Conservation (phyloP, 257 asterid species). For the Ehretia macrophylla region DNA sequence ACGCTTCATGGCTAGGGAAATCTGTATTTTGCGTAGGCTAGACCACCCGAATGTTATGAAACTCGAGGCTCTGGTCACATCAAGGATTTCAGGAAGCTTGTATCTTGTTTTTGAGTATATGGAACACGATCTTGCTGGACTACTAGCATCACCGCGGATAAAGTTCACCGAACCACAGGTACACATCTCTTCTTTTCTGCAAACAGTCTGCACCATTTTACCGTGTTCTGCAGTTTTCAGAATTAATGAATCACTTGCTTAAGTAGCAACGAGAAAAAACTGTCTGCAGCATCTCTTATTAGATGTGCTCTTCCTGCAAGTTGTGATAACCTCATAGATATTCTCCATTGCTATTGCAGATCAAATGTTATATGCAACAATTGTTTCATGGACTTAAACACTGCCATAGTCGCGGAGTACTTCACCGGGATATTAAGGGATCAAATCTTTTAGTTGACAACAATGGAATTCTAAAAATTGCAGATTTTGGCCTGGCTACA, state of each 20-base stretch:
- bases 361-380: constrained; percentile 84
- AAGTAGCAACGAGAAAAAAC: too few relatives aligned
- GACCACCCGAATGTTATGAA: constrained; percentile 95
- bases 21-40: constrained; percentile 57
- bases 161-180: constrained; percentile 91
- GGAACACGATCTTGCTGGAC: constrained; percentile 99
- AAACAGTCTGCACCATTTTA: too few relatives aligned
- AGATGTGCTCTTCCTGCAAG: too few relatives aligned
- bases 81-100: constrained; percentile 68
- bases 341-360: constrained; percentile 32
- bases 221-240: too few relatives aligned
- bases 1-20: constrained; percentile 96
- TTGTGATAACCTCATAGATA: background rate
- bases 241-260: too few relatives aligned
- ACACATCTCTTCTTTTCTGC: constrained; percentile 6
- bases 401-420: constrained; percentile 78
- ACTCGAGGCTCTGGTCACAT: constrained; percentile 78
- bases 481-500: constrained; percentile 84
- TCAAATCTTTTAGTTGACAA: constrained; percentile 75
- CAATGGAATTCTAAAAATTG: constrained; percentile 67
- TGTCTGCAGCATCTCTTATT: too few relatives aligned
- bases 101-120: constrained; percentile 93
- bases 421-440: constrained; percentile 91
- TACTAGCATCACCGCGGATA: constrained; percentile 48
- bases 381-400: constrained; percentile 71